These are phyloP conservation scores for Eucalyptus virginea DNA, from an alignment of 345 rosid genomes.

Conservation along the genomic window DNA sequence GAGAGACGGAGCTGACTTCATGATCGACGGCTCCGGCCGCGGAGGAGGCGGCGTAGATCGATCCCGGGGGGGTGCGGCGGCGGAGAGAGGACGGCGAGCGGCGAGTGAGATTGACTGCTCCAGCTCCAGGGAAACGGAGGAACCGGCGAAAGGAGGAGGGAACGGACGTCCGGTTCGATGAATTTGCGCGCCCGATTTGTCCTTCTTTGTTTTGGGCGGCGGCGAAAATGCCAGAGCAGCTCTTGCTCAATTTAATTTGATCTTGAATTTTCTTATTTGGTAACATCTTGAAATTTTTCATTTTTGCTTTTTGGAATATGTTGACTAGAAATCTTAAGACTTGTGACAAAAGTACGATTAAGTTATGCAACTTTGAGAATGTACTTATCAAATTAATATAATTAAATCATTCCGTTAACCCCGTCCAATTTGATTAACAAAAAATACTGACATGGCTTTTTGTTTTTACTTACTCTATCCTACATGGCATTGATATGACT, in stretches of 20 bases:
- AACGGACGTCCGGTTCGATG: not conserved
- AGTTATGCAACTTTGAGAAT: too few species aligned
- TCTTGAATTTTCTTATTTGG: not conserved
- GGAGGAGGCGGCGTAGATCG: not conserved
- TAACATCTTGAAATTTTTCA: not conserved
- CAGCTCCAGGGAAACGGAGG: not conserved
- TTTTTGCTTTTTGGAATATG: too few species aligned
- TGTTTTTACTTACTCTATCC: too few species aligned
- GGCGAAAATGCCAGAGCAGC: not conserved
- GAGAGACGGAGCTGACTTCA: slow-evolving; percentile 45
- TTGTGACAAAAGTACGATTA: accelerated
- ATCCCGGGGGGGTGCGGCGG: not conserved
- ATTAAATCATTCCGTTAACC: accelerated
- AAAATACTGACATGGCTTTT: too few species aligned
- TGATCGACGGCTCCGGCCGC: not conserved
- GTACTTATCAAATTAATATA: accelerated
- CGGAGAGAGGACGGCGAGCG: not conserved
- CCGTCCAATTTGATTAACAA: too few species aligned
- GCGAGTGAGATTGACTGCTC: not conserved
- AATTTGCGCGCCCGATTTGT: not conserved
- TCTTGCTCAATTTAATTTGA: not conserved
- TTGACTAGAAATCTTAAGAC: too few species aligned
- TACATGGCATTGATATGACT: too few species aligned
- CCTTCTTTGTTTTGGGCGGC: not conserved
- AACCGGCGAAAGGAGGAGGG: not conserved